A percentile compares a stretch with the other conserved stretches of the same genome.
Evolutionary conservation across 2,329 filamentous ascomycete species (phyloP).

Genomic region (Tolypocladium ovalisporum): DNA sequence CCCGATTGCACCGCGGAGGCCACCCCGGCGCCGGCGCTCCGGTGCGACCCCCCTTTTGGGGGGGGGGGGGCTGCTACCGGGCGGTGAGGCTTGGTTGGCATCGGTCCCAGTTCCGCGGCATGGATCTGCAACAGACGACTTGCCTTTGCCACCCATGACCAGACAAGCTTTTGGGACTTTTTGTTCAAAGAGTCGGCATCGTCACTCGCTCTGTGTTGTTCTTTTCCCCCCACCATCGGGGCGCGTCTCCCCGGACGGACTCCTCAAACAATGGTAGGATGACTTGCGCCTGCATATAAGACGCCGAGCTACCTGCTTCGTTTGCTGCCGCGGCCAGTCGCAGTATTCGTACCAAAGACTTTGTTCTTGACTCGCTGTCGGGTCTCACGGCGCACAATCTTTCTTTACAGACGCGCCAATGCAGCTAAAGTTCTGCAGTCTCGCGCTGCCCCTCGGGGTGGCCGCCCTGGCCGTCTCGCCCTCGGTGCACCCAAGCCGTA

Average conservation of each 20-base stretch:
- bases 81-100: background rate
- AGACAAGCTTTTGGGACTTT: background rate
- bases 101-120: background rate
- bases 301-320: background rate
- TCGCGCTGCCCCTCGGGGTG: constrained; percentile 2
- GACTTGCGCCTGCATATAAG: background rate
- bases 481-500: constrained; percentile 14
- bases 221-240: background rate
- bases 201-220: background rate
- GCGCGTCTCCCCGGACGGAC: background rate
- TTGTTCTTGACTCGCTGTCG: background rate
- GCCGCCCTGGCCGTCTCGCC: constrained; percentile 9
- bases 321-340: background rate
- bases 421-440: background rate
- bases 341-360: background rate
- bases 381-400: background rate
- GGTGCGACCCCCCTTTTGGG: background rate
- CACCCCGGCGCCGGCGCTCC: background rate
- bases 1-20: constrained; percentile 1
- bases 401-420: background rate
- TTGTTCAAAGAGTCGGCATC: background rate
- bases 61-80: no score
- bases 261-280: background rate
- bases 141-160: background rate
- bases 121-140: background rate